Percentiles rank a stretch among this genome's conserved stretches.
Evolutionary conservation across 1,284 basidiomycete species (phyloP).

Genomic region (Ceratobasidium theobromae): DNA sequence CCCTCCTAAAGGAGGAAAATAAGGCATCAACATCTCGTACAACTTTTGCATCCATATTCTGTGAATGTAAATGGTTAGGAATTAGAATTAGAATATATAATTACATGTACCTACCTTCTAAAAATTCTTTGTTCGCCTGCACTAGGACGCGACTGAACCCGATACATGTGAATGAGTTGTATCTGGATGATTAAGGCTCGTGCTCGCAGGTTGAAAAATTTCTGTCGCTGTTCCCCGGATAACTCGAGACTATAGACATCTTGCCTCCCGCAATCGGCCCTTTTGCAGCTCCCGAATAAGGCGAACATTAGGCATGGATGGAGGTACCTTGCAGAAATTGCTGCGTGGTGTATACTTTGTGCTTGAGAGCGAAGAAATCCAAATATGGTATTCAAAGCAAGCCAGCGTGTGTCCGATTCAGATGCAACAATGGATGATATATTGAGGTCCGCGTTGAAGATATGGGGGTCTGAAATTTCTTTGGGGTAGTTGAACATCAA

Average conservation of each 20-base stretch:
- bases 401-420: conserved; percentile 3
- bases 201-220: conserved; percentile 1
- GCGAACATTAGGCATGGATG: conserved; percentile 18
- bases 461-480: background rate
- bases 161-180: background rate
- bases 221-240: background rate
- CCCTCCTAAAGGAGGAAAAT: conserved; percentile 11
- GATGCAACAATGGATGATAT: background rate
- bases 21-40: conserved; percentile 10
- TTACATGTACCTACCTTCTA: background rate
- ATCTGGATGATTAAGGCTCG: conserved; percentile 23
- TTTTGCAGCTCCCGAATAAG: conserved; percentile 16
- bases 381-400: background rate
- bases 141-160: background rate
- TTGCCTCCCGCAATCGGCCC: background rate
- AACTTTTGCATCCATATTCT: conserved; percentile 8
- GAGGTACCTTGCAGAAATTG: background rate
- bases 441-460: background rate
- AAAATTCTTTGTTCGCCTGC: background rate
- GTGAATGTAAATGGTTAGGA: background rate
- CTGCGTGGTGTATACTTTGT: background rate
- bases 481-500: background rate
- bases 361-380: background rate
- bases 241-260: background rate
- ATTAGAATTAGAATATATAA: background rate